These are phyloP conservation scores for Kitagawia praeruptora DNA, from an alignment of 129 eudicot genomes.

Conservation along the genomic window DNA sequence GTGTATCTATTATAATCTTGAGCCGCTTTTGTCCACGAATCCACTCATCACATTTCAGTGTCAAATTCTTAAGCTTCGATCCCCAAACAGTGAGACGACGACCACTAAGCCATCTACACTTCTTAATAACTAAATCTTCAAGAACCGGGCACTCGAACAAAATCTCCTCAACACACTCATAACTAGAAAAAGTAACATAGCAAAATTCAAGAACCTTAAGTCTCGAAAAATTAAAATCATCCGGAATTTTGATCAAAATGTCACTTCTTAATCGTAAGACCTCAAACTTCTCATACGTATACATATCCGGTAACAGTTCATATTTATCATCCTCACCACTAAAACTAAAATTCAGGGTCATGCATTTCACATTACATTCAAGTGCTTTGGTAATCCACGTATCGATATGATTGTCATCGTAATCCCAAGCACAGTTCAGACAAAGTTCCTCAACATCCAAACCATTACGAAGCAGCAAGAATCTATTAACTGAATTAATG, in stretches of 20 bases:
- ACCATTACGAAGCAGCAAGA: too few species aligned
- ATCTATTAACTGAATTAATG: too few species aligned
- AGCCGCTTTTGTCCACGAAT: too few species aligned
- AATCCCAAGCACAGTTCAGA: neutral
- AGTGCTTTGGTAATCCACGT: neutral
- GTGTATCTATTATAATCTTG: neutral
- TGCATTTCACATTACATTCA: neutral
- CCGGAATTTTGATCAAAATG: too few species aligned
- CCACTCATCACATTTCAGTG: too few species aligned
- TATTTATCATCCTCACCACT: too few species aligned
- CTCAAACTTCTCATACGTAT: too few species aligned
- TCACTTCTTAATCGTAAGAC: too few species aligned
- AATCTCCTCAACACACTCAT: constrained; percentile 1
- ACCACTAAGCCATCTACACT: neutral
- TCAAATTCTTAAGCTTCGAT: neutral
- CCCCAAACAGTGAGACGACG: neutral
- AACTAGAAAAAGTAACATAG: neutral
- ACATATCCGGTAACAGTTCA: too few species aligned
- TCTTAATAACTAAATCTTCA: neutral
- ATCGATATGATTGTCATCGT: neutral
- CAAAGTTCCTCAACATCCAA: neutral
- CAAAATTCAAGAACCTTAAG: neutral
- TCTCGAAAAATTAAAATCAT: too few species aligned
- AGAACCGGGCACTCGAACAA: neutral
- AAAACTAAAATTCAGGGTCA: neutral